Evolutionary conservation across 305 asterid species (phyloP), one percentile per base, ranked within the genome.

Genomic region (Salvia sclarea): DNA sequence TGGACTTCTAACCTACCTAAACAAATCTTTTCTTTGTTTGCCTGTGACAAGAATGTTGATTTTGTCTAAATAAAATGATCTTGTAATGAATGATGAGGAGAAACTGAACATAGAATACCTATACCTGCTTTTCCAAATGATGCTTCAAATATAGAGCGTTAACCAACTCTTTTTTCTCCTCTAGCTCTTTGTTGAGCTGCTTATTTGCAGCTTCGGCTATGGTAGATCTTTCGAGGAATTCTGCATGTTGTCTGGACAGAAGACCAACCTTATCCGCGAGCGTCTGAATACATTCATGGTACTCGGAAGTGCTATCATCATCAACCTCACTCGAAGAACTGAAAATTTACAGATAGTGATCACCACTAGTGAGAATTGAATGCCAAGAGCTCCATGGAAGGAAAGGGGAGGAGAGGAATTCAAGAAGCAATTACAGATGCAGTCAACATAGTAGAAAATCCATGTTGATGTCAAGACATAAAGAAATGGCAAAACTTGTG

Each of bases 41-140:
- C 87, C 98, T 92, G 85, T 56, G 20, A 41, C 41, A 72, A 53
- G 18, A 65, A 25, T 6, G 12, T 50, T 30, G 5, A 12, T 52
- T 60, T 5, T 20, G 21, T 41, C 58, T 44, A 57, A 6, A 33
- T 25, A 44, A 38, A 38, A 9, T 44, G 56, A 33, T 55, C 17
- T 28, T 18, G 72, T 43, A 68, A 17, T 38, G 24, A 37, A 66
- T 22, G 9, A 45, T 25, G 13, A 10, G 10, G 31, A 9, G 28
- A 53, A 37, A 28, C 5, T 17, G 25, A 47, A 38, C 6, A 18
- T 38, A 17, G 13, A 47, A 8, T n/a, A 59, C 17, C 52, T 75
- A n/a, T n/a, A 88, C 99, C 99, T 95, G 99, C 78, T 95, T 95
- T 80, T 95, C 98, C 25, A 70, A 87, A 76, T 88, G 95, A 85